phyloP scores from a whole-genome alignment of 495 filamentous ascomycete genomes.

The Aspergillus conjunctus region DNA sequence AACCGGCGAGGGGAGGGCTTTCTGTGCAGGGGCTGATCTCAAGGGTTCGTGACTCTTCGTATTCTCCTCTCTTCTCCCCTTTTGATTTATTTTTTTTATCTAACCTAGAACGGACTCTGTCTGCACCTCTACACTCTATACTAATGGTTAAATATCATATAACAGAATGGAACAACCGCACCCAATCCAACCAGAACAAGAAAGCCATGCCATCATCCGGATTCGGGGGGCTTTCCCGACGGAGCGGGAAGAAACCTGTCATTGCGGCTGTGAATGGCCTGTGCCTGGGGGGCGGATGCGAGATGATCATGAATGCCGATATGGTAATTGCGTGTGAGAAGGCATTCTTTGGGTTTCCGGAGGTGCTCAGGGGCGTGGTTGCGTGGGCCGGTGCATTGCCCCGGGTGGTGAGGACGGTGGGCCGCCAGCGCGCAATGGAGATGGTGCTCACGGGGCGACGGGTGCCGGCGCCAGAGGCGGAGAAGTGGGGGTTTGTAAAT shows the following conservation, averaged over 20 bases:
- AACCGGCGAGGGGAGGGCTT: slow-evolving; percentile 58
- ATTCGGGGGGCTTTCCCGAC: slow-evolving; percentile 49
- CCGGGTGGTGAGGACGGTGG: slow-evolving; percentile 66
- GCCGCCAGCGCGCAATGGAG: slow-evolving; percentile 72
- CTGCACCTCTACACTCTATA: too few species aligned
- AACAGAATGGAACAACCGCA: slow-evolving; percentile 43
- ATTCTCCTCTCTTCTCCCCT: slow-evolving; percentile 4
- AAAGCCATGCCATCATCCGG: slow-evolving; percentile 26
- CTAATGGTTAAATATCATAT: neutral
- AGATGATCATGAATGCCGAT: slow-evolving; percentile 75
- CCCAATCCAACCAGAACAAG: slow-evolving; percentile 17
- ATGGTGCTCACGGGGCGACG: slow-evolving; percentile 68
- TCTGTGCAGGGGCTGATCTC: slow-evolving; percentile 62
- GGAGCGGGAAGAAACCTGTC: slow-evolving; percentile 60
- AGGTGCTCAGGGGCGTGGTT: slow-evolving; percentile 71
- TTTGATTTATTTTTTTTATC: neutral
- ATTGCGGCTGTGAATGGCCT: slow-evolving; percentile 75
- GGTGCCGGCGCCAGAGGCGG: slow-evolving; percentile 59
- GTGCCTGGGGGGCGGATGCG: slow-evolving; percentile 73
- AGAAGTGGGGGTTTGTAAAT: slow-evolving; percentile 72
- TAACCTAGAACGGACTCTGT: too few species aligned
- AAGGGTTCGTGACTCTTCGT: slow-evolving; percentile 45
- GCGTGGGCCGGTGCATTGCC: slow-evolving; percentile 73
- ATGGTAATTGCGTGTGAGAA: slow-evolving; percentile 59
- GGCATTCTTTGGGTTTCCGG: slow-evolving; percentile 66